Base-by-base conservation (phyloP, 805 yeast genomes). In the Debaryomyces castellii region DNA sequence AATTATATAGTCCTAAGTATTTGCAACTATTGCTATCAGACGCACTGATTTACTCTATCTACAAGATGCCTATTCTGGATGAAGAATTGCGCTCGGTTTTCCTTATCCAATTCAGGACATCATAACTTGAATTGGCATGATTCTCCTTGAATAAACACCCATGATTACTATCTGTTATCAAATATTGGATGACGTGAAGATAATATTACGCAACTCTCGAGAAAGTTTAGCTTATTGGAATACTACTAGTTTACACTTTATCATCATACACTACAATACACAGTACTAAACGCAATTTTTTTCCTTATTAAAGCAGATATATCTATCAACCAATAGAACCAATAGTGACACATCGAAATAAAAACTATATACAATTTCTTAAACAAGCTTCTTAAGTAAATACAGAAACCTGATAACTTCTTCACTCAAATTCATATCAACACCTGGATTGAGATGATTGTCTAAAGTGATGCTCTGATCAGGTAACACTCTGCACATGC, bases 321-420 rank as follows among this genome's bases (percentile, higher is more conserved):
- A 22, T 22, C 24, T 37, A 21, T 11, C 6, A 20, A 23, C 7
- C 16, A 8, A 20, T 37, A 23, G 5, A n/a, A 20, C n/a, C 21
- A 22, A n/a, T 24, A 14, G 32, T 18, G 14, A 24, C 14, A 25
- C 12, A 33, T 4, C 12, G 14, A 10, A 25, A 25, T 25, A 25
- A 23, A n/a, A 9, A 25, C 28, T 25, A 21, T 22, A n/a, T 23
- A 14, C 5, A 39, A 38, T n/a, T 25, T n/a, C 37, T 37, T 30
- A 21, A 16, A 27, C 39, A 21, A 43, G 47, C 44, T 44, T 55
- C 38, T 51, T 55, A 54, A 62, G 52, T 16, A 60, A 54, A 12
- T 63, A 61, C 23, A 62, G 53, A 17, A 67, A 57, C 14, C 76
- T 54, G 18, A 71, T 50, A n/a, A 71, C 61, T 49, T 72, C 76